Conservation (phyloP, 352 stramenopile genomes). For the Pythium insidiosum region DNA sequence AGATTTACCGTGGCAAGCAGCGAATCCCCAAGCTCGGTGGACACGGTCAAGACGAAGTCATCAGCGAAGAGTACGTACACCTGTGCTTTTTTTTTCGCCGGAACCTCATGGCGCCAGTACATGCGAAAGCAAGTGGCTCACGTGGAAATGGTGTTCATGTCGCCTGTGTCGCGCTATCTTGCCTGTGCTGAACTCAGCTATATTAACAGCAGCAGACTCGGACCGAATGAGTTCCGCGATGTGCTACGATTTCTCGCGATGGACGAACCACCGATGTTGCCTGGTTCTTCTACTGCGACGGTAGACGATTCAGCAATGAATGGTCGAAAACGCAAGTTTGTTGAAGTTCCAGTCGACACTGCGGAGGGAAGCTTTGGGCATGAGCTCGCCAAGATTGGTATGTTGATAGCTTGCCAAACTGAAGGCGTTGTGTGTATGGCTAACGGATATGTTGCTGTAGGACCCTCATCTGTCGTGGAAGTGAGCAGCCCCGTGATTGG, state of each 20-base stretch:
- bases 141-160: slow-evolving; percentile 1
- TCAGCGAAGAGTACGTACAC: slow-evolving; percentile 79
- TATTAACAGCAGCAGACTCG: slow-evolving; percentile 70
- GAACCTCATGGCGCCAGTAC: no score
- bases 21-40: slow-evolving; percentile 64
- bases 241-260: slow-evolving; percentile 80
- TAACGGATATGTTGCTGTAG: slow-evolving; percentile 11
- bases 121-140: slow-evolving; percentile 15
- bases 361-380: slow-evolving; percentile 12
- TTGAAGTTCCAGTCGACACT: slow-evolving; percentile 42
- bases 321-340: slow-evolving; percentile 75
- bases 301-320: slow-evolving; percentile 25
- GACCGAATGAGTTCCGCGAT: slow-evolving; percentile 80
- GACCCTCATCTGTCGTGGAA: slow-evolving; percentile 38
- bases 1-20: slow-evolving; percentile 85
- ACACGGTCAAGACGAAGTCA: slow-evolving; percentile 36
- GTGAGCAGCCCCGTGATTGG: slow-evolving; percentile 27
- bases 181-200: slow-evolving; percentile 56
- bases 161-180: slow-evolving; percentile 10
- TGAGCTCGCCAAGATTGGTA: slow-evolving; percentile 27
- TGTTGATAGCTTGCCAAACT: slow-evolving; percentile 3
- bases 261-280: slow-evolving; percentile 72
- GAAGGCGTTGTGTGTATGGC: not conserved
- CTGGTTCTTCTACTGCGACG: slow-evolving; percentile 31
- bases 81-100: no score